Conservation (phyloP, 129 eudicot genomes). For the Artemisia tridentata region DNA sequence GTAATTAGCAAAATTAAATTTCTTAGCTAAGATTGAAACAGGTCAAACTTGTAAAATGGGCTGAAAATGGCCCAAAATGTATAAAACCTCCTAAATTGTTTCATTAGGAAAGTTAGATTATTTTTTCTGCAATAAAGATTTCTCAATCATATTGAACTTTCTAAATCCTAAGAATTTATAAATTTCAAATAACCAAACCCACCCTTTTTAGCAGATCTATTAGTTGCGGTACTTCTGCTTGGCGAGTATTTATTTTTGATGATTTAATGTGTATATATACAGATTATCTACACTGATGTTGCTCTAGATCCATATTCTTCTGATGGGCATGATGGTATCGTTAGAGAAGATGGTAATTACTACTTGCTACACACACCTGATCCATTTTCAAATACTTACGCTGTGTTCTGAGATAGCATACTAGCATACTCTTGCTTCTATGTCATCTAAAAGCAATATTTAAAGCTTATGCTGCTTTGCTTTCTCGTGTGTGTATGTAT, state of each 20-base stretch:
- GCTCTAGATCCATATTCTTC: conserved; percentile 99
- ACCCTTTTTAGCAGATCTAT: neutral
- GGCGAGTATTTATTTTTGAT: neutral
- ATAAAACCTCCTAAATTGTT: neutral
- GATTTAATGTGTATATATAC: conserved; percentile 22
- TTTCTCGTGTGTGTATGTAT: too few relatives aligned
- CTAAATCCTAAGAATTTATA: neutral
- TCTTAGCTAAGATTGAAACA: neutral
- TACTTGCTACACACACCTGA: neutral
- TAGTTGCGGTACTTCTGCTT: neutral
- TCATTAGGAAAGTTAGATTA: neutral
- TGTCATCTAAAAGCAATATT: too few relatives aligned
- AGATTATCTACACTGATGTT: conserved; percentile 96
- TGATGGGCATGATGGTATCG: conserved; percentile 99
- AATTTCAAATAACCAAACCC: neutral
- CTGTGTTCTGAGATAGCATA: neutral
- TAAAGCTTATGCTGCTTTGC: too few relatives aligned
- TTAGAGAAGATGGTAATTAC: conserved; percentile 92
- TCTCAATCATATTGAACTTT: neutral
- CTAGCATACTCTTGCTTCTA: too few relatives aligned
- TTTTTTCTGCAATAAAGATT: neutral
- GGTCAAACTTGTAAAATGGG: neutral
- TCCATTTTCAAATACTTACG: neutral
- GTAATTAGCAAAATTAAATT: neutral
- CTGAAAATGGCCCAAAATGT: neutral